Evolutionary conservation across 169 alveolate species (phyloP).

Genomic region (Plasmodium berghei): DNA sequence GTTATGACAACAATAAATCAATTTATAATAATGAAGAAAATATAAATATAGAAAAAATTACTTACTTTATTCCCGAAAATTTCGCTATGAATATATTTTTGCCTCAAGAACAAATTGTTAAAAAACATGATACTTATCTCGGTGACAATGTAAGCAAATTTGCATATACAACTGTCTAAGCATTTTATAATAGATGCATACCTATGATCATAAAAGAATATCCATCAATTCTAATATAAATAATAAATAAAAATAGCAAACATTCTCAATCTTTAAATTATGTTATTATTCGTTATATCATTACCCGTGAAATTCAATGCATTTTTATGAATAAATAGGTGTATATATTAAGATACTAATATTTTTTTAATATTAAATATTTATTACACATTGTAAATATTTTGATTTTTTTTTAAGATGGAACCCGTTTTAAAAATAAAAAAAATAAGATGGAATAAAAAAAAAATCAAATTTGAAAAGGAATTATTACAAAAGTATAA

Average conservation of each 20-base stretch:
- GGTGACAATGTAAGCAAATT: constrained; percentile 23
- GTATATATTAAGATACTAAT: not conserved
- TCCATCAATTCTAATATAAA: not conserved
- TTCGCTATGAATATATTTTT: constrained; percentile 43
- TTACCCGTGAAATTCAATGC: not conserved
- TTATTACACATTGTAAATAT: not conserved
- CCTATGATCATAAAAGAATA: not conserved
- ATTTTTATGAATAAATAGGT: not conserved
- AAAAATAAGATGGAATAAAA: constrained; percentile 16
- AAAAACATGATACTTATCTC: constrained; percentile 8
- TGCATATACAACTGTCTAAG: not conserved
- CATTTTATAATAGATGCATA: not conserved
- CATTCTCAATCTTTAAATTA: not conserved
- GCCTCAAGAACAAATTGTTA: not conserved
- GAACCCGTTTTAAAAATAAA: constrained; percentile 16
- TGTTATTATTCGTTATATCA: not conserved
- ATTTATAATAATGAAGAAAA: constrained; percentile 26
- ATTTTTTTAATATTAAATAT: not conserved
- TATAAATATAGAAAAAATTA: constrained; percentile 17
- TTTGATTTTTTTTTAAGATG: constrained; percentile 27
- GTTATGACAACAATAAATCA: constrained; percentile 17
- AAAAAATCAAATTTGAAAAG: constrained; percentile 40
- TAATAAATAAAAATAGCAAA: not conserved
- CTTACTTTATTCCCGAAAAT: constrained; percentile 45
- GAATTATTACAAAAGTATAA: constrained; percentile 35